Evolutionary conservation across 1,284 basidiomycete species (phyloP).

Genomic region (Singerocomus inundabilis): DNA sequence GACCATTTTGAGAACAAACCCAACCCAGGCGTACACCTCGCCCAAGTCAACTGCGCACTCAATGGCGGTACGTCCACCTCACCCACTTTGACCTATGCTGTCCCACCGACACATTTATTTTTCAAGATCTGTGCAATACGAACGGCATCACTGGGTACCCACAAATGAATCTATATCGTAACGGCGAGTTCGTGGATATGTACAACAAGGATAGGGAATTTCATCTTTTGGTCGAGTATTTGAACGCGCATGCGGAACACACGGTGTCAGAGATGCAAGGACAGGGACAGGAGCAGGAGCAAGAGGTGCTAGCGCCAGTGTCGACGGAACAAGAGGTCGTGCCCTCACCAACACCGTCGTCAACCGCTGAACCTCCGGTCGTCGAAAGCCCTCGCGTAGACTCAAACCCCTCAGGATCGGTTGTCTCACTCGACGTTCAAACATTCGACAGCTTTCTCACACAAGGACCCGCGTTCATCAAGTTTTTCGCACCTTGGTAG

Average conservation of each 20-base stretch:
- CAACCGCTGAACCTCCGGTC: conserved; percentile 10
- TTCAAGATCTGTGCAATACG: conserved; percentile 76
- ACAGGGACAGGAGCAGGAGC: neutral
- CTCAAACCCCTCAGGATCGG: conserved; percentile 63
- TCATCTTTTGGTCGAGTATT: conserved; percentile 50
- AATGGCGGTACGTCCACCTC: conserved; percentile 64
- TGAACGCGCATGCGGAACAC: conserved; percentile 39
- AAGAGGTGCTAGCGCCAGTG: conserved; percentile 2
- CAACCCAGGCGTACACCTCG: conserved; percentile 66
- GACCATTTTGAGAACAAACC: conserved; percentile 53
- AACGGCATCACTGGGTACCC: conserved; percentile 78
- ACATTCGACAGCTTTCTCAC: conserved; percentile 52
- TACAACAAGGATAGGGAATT: conserved; percentile 56
- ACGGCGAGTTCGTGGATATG: conserved; percentile 61
- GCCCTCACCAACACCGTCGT: conserved; percentile 14
- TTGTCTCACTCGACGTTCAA: conserved; percentile 52
- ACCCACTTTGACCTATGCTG: rapidly evolving
- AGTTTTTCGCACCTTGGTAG: conserved; percentile 90
- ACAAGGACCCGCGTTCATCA: conserved; percentile 75
- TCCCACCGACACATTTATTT: neutral
- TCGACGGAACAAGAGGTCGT: conserved; percentile 3
- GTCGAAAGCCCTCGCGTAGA: conserved; percentile 19
- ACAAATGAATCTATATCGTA: conserved; percentile 70
- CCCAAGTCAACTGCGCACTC: conserved; percentile 83
- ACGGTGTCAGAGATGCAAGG: neutral